Percentiles rank a stretch among this genome's conserved stretches.
Conservation (phyloP, 768 basidiomycete species). For the Megacollybia marginata region DNA sequence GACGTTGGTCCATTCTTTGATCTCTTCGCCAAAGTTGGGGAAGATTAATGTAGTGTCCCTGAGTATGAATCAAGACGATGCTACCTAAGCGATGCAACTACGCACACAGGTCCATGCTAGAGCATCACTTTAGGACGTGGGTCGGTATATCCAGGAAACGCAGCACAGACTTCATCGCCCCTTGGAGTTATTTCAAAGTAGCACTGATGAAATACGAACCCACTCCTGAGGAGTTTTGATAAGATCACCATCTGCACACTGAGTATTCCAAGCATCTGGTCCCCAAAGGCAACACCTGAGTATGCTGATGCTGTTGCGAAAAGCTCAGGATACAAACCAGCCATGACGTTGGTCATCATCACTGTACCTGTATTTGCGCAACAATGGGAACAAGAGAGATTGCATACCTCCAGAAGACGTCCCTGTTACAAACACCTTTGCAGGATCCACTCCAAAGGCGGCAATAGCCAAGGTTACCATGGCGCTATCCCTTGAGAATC, state of each 20-base stretch:
- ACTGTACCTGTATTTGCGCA: slow-evolving; percentile 10
- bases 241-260: slow-evolving; percentile 36
- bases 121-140: no score
- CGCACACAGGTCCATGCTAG: no score
- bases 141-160: slow-evolving; percentile 41
- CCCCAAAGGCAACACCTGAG: slow-evolving; percentile 49
- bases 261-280: slow-evolving; percentile 37
- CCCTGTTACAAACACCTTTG: slow-evolving; percentile 44
- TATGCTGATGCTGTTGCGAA: slow-evolving; percentile 40
- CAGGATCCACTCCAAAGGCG: slow-evolving; percentile 37
- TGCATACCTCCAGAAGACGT: slow-evolving; percentile 36
- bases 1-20: slow-evolving; percentile 54
- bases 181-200: not conserved
- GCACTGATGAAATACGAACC: slow-evolving; percentile 20
- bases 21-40: slow-evolving; percentile 41
- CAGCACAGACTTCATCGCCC: slow-evolving; percentile 38
- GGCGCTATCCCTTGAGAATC: slow-evolving; percentile 44
- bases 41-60: slow-evolving; percentile 45
- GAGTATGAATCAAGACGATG: not conserved
- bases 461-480: slow-evolving; percentile 39
- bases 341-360: slow-evolving; percentile 56
- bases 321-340: slow-evolving; percentile 46
- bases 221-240: slow-evolving; percentile 40
- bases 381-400: not conserved
- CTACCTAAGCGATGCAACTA: not conserved